These are phyloP conservation scores for Malassezia slooffiae DNA, from an alignment of 1,284 basidiomycete species.

Conservation along the genomic window DNA sequence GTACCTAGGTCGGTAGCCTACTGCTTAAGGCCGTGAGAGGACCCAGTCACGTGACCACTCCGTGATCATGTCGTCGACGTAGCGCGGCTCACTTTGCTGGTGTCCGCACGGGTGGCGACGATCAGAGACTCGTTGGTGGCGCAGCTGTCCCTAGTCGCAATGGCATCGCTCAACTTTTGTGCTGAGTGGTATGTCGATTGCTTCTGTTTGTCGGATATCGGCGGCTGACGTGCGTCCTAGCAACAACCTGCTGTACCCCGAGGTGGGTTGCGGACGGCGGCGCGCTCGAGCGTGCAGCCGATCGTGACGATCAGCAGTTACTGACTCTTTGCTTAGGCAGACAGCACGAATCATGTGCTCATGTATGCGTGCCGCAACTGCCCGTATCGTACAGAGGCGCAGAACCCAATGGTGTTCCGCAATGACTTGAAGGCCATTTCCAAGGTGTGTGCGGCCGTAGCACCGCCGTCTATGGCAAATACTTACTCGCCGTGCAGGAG, in stretches of 20 bases:
- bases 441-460: constrained; percentile 59
- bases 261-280: constrained; percentile 1
- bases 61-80: too few species aligned
- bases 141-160: too few species aligned
- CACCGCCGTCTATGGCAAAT: background rate
- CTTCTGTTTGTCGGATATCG: background rate
- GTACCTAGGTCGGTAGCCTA: too few species aligned
- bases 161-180: constrained; percentile 43
- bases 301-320: background rate
- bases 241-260: constrained; percentile 15
- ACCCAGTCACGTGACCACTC: too few species aligned
- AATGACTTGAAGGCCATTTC: constrained; percentile 85
- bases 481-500: constrained; percentile 56
- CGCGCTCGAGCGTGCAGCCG: background rate
- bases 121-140: too few species aligned
- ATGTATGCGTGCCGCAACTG: constrained; percentile 91
- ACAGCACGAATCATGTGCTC: constrained; percentile 72
- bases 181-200: constrained; percentile 26
- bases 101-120: too few species aligned
- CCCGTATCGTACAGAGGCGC: constrained; percentile 69
- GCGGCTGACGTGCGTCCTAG: background rate
- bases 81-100: too few species aligned
- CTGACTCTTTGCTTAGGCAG: constrained; percentile 49
- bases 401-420: constrained; percentile 78
- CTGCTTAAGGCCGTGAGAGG: too few species aligned